Evolutionary conservation across 1,284 basidiomycete genomes (phyloP), one percentile per base, ranked within the genome.

Genomic region (Serendipita sp.): DNA sequence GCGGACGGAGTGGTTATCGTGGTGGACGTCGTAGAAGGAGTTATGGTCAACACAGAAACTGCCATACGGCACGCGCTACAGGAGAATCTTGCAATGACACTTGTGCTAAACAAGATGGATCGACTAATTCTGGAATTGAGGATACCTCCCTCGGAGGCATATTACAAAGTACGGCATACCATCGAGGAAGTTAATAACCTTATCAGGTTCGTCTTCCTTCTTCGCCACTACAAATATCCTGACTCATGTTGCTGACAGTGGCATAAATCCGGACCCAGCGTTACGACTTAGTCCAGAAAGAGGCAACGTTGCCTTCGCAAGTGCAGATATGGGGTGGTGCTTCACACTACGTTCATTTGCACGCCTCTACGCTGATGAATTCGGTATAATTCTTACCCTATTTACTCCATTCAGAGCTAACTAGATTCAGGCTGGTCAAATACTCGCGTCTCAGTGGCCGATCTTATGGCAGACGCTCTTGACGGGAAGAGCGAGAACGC

Each of bases 151-250:
- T 78, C 86, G 53, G 96, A 99, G 70, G 96, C 96, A 1, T 99
- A 92, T 78, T 98, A 95, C 78, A 99, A 99, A 79, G 91, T 99
- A 68, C 96, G 93, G 73, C 95, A 98, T 71, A 96, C 95, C 3
- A 95, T 99, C 65, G 96, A 99, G 72, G 96, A 99, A 73, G 88
- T 99, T 65, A 99, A 99, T 74, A 90, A 88, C 1, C 85, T 93
- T 72, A 95, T 97, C 69, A 88, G 90, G 88, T 91, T 64, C 64
- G 77, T 70, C 26, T 35, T 10, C 30, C 66, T 64, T 55, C 12
- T 12, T 66, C 22, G 64, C 38, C 43, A 42, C n/a, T 12, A 30
- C 62, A 60, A 12, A 49, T 12, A 34, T 60, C 22, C 13, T 30
- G 12, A 5, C 13, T n/a, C 38, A 42, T 4, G 22, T 55, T 26